These are phyloP conservation scores for Leucocoprinus birnbaumii DNA, from an alignment of 768 basidiomycete species.

Conservation along the genomic window DNA sequence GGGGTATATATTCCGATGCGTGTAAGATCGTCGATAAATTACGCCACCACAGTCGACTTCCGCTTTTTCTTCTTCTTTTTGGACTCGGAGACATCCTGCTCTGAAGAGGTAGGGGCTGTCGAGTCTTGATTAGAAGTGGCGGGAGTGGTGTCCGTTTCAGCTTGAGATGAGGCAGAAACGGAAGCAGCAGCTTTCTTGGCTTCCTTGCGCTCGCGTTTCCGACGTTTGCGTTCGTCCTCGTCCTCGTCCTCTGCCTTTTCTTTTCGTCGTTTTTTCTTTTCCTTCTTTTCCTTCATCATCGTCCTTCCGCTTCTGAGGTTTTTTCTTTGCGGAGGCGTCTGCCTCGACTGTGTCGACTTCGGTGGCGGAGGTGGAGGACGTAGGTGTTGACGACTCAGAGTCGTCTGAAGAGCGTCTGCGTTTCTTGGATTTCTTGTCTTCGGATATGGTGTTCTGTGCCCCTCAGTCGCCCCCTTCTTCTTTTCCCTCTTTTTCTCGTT, in stretches of 20 bases:
- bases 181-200: constrained; percentile 6
- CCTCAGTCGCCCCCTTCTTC: neutral
- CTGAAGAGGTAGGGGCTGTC: neutral
- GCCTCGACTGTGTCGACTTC: too few species aligned
- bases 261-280: constrained; percentile 15
- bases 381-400: too few species aligned
- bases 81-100: neutral
- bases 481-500: neutral
- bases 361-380: too few species aligned
- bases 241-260: constrained; percentile 6
- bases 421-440: too few species aligned
- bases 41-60: neutral
- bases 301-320: neutral
- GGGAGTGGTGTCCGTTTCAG: neutral
- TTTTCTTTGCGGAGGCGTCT: too few species aligned
- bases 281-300: constrained; percentile 4
- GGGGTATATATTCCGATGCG: too few species aligned
- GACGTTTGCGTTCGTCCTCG: constrained; percentile 11
- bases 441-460: too few species aligned
- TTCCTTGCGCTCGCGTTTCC: constrained; percentile 9
- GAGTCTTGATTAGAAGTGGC: neutral
- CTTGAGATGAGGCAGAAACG: neutral
- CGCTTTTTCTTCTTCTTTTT: constrained; percentile 21
- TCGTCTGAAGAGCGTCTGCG: too few species aligned
- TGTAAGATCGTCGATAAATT: neutral